Percentiles rank a stretch among this genome's conserved stretches.
phyloP scores from a whole-genome alignment of 2,329 filamentous ascomycete species.

The Fusarium metavorans region DNA sequence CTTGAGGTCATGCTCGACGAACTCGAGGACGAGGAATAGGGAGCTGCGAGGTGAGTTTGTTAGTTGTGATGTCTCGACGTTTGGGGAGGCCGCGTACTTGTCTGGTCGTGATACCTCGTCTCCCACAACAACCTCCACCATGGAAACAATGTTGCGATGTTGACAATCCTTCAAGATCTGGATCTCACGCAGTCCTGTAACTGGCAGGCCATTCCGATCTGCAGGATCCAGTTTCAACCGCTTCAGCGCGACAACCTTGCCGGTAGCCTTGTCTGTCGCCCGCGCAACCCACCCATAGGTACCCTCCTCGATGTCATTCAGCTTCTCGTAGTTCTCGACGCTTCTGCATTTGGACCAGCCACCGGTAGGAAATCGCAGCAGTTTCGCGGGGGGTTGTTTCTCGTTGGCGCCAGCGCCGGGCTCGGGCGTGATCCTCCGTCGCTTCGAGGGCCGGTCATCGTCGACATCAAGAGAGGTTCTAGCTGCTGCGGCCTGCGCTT shows the following conservation, averaged over 20 bases:
- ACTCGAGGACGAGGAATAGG: constrained; percentile 95
- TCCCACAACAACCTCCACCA: constrained; percentile 88
- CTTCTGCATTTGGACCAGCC: constrained; percentile 79
- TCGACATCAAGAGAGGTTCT: constrained; percentile 20
- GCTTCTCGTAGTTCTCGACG: constrained; percentile 88
- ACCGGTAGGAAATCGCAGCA: constrained; percentile 78
- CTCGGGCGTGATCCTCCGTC: constrained; percentile 68
- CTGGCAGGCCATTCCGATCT: constrained; percentile 82
- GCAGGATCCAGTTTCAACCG: constrained; percentile 88
- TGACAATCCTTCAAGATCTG: constrained; percentile 85
- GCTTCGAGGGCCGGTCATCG: constrained; percentile 67
- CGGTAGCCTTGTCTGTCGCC: constrained; percentile 78
- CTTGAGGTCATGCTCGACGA: constrained; percentile 96
- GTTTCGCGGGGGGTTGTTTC: constrained; percentile 55
- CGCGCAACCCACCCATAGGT: constrained; percentile 95
- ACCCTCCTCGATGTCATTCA: constrained; percentile 98
- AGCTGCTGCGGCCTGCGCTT: constrained; percentile 49
- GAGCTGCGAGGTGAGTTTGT: constrained; percentile 57
- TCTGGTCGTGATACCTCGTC: constrained; percentile 66
- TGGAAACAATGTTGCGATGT: constrained; percentile 84
- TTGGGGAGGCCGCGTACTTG: constrained; percentile 56
- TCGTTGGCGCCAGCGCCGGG: constrained; percentile 41
- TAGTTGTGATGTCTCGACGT: constrained; percentile 27
- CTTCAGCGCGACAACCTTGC: constrained; percentile 90
- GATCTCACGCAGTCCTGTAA: constrained; percentile 94